phyloP scores from a whole-genome alignment of 2,329 filamentous ascomycete genomes.

The Phyllosticta citriasiana region DNA sequence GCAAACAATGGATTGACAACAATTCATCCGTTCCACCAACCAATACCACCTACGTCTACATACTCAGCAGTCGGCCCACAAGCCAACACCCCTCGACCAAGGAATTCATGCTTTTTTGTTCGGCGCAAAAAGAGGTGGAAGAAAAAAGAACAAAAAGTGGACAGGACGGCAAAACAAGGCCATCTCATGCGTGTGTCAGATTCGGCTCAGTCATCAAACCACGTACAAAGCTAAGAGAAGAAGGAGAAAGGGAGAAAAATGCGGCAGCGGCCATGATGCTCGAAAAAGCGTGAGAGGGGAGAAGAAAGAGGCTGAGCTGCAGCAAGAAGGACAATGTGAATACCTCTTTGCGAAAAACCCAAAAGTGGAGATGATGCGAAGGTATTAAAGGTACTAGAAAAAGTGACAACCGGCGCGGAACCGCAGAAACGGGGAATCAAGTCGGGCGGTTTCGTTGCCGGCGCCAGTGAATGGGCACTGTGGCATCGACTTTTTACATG shows the following conservation, averaged over 20 bases:
- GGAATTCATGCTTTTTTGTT: background rate
- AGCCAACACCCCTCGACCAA: background rate
- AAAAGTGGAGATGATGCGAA: background rate
- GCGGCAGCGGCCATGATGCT: background rate
- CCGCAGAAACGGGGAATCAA: background rate
- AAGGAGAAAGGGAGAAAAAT: background rate
- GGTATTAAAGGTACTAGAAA: background rate
- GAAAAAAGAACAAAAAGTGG: background rate
- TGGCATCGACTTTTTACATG: constrained; percentile 31
- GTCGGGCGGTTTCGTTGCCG: background rate
- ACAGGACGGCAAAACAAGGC: background rate
- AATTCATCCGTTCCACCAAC: background rate
- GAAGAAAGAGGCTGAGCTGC: background rate
- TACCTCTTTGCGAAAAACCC: background rate
- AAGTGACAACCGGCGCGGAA: background rate
- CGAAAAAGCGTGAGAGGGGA: background rate
- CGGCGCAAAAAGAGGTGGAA: background rate
- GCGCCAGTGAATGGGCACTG: background rate
- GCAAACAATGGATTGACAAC: no score
- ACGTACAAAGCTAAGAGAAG: background rate
- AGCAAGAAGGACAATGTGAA: background rate
- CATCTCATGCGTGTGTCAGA: background rate
- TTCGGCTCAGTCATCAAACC: background rate
- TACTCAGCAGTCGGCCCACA: background rate
- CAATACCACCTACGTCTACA: background rate